These are phyloP conservation scores for Lachancea waltii DNA, from an alignment of 805 yeast species.

Conservation along the genomic window DNA sequence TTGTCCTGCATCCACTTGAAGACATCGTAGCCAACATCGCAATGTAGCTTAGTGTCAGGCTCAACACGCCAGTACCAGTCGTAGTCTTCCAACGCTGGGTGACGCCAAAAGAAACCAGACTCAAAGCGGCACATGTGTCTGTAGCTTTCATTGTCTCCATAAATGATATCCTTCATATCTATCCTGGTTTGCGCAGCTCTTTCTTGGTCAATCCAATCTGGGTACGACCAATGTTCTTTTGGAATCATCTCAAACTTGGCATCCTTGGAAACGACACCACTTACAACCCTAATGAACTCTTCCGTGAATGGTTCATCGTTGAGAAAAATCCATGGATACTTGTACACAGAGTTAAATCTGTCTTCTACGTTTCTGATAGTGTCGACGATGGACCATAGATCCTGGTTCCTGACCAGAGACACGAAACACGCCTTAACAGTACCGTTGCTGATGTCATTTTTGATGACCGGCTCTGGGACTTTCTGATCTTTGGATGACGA, in stretches of 20 bases:
- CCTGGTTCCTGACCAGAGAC: constrained; percentile 71
- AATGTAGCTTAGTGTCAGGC: constrained; percentile 72
- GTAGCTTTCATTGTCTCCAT: constrained; percentile 61
- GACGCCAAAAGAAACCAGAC: constrained; percentile 83
- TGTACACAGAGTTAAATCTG: constrained; percentile 71
- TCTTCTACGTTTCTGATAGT: constrained; percentile 81
- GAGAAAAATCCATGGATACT: constrained; percentile 93
- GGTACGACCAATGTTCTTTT: constrained; percentile 82
- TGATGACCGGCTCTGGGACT: background rate
- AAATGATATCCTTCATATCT: constrained; percentile 47
- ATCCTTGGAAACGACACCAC: constrained; percentile 65
- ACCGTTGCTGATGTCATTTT: background rate
- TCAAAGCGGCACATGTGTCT: constrained; percentile 93
- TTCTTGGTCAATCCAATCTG: constrained; percentile 70
- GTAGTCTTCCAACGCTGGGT: constrained; percentile 64
- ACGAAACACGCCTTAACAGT: constrained; percentile 75
- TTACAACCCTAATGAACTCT: constrained; percentile 66
- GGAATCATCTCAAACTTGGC: constrained; percentile 77
- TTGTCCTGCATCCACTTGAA: constrained; percentile 80
- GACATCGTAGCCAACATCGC: constrained; percentile 76
- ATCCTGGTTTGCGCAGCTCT: constrained; percentile 57
- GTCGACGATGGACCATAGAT: constrained; percentile 51
- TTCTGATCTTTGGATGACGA: constrained; percentile 3
- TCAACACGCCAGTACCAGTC: constrained; percentile 95
- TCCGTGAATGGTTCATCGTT: constrained; percentile 82